Conservation (phyloP, 1,284 basidiomycete genomes). For the Rhizoctonia solani region DNA sequence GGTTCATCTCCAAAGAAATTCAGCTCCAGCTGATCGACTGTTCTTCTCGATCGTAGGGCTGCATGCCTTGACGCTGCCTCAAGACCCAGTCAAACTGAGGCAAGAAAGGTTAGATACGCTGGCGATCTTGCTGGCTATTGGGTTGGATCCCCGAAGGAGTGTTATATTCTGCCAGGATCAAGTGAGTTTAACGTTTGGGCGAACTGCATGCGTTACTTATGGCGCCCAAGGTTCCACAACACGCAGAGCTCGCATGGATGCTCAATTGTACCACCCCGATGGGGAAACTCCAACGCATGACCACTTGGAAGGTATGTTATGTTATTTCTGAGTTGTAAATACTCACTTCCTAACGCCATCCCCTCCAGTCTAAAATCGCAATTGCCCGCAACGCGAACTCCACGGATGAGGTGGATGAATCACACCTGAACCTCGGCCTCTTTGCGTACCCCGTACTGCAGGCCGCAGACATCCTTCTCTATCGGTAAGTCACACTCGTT, state of each 20-base stretch:
- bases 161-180: conserved; percentile 89
- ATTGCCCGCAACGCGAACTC: conserved; percentile 72
- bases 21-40: conserved; percentile 62
- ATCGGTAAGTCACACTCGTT: conserved; percentile 58
- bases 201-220: background rate
- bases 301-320: conserved; percentile 84
- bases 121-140: conserved; percentile 82
- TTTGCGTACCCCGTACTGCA: conserved; percentile 94
- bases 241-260: conserved; percentile 91
- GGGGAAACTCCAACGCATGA: conserved; percentile 86
- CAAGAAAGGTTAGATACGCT: conserved; percentile 76
- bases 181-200: conserved; percentile 52
- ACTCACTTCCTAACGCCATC: background rate
- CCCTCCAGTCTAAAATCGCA: conserved; percentile 75
- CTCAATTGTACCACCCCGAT: conserved; percentile 84
- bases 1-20: conserved; percentile 75
- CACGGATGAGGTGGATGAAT: conserved; percentile 79
- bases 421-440: conserved; percentile 79
- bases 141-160: conserved; percentile 77
- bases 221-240: conserved; percentile 68
- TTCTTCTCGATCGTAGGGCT: conserved; percentile 90
- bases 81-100: conserved; percentile 69
- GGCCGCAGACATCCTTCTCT: conserved; percentile 89
- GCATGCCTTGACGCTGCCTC: conserved; percentile 90
- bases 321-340: background rate